Conservation (phyloP, 2,329 filamentous ascomycete species). For the Reticulascus tulasneorum region DNA sequence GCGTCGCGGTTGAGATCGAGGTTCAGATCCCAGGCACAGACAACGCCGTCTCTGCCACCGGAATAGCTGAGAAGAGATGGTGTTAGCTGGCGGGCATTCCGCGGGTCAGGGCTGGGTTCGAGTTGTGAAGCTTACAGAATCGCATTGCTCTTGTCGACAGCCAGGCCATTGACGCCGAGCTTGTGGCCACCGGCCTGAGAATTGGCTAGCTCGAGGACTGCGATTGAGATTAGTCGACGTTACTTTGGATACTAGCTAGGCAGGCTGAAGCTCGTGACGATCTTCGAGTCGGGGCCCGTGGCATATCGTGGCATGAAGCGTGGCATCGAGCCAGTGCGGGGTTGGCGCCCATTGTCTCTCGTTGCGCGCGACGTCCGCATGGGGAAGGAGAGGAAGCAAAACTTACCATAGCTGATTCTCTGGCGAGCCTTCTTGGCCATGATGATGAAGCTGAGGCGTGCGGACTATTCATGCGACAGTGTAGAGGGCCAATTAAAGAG, state of each 20-base stretch:
- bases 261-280: too few relatives aligned
- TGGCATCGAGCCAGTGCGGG: too few relatives aligned
- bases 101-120: slow-evolving; percentile 1
- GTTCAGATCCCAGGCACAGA: slow-evolving; percentile 92
- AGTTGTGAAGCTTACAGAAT: slow-evolving; percentile 85
- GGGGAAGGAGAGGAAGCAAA: slow-evolving; percentile 13
- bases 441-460: slow-evolving; percentile 6
- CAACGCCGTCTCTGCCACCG: slow-evolving; percentile 87
- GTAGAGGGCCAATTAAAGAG: too few relatives aligned
- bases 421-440: slow-evolving; percentile 68
- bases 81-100: slow-evolving; percentile 9
- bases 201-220: slow-evolving; percentile 54
- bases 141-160: slow-evolving; percentile 75
- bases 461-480: background rate
- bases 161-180: slow-evolving; percentile 90
- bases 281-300: too few relatives aligned
- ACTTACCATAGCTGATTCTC: slow-evolving; percentile 66
- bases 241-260: too few relatives aligned
- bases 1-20: slow-evolving; percentile 52
- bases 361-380: slow-evolving; percentile 14
- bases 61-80: slow-evolving; percentile 65
- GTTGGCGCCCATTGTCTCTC: too few relatives aligned
- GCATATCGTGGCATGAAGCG: too few relatives aligned
- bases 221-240: too few relatives aligned
- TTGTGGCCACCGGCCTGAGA: slow-evolving; percentile 73